Evolutionary conservation across 2,329 filamentous ascomycete species (phyloP).

Genomic region (Trichoderma sp.): DNA sequence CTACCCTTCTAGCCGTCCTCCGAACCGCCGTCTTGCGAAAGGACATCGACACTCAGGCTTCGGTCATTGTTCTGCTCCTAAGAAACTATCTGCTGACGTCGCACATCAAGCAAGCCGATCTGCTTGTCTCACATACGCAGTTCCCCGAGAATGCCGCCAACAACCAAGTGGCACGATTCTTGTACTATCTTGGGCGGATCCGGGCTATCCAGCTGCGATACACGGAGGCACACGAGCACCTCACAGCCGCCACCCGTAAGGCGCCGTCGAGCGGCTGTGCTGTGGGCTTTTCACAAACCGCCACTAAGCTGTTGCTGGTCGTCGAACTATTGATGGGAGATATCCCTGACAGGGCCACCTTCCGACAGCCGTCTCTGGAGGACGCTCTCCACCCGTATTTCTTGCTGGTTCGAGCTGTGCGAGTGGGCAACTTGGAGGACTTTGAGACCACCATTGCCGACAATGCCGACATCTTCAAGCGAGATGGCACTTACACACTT

Average conservation of each 20-base stretch:
- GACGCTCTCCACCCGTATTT: constrained; percentile 89
- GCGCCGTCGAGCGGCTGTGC: constrained; percentile 87
- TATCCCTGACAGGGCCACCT: constrained; percentile 91
- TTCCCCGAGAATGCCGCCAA: constrained; percentile 94
- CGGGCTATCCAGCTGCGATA: constrained; percentile 95
- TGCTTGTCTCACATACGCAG: constrained; percentile 91
- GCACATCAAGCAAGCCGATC: constrained; percentile 93
- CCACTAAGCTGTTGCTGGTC: constrained; percentile 92
- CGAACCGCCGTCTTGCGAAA: constrained; percentile 95
- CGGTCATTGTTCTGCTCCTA: constrained; percentile 89
- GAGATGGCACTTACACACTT: constrained; percentile 91
- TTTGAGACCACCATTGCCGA: constrained; percentile 84
- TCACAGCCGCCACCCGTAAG: constrained; percentile 91
- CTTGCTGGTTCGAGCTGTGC: constrained; percentile 88
- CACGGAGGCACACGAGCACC: constrained; percentile 92
- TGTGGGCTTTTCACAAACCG: constrained; percentile 91
- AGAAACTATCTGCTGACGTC: constrained; percentile 95
- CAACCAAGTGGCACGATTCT: constrained; percentile 95
- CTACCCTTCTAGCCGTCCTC: constrained; percentile 80
- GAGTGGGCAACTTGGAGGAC: constrained; percentile 91
- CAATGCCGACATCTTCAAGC: constrained; percentile 81
- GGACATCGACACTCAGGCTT: constrained; percentile 94
- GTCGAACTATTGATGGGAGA: constrained; percentile 98
- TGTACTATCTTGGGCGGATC: constrained; percentile 96
- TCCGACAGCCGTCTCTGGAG: constrained; percentile 86